phyloP scores from a whole-genome alignment of 2,329 filamentous ascomycete species.

The Aspergillus calidoustus region DNA sequence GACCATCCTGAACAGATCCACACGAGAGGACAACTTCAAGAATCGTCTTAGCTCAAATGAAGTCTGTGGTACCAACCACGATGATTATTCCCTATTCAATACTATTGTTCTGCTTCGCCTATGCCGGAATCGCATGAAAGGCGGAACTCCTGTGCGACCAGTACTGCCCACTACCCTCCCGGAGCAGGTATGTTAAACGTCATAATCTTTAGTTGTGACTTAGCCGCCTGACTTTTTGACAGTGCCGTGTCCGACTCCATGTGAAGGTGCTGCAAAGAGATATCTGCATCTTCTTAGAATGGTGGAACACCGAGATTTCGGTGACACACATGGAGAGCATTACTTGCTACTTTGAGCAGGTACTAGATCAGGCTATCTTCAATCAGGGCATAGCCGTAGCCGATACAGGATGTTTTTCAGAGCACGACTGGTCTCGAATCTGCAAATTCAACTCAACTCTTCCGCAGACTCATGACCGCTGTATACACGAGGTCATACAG shows the following conservation, averaged over 20 bases:
- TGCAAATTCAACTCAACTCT: constrained; percentile 56
- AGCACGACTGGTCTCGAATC: constrained; percentile 60
- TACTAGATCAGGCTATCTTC: constrained; percentile 54
- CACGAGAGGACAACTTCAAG: constrained; percentile 16
- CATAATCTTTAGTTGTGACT: background rate
- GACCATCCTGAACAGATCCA: constrained; percentile 34
- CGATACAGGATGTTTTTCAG: constrained; percentile 59
- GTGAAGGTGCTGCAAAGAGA: constrained; percentile 41
- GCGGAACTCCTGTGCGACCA: constrained; percentile 28
- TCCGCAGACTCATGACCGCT: constrained; percentile 44
- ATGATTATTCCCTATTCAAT: constrained; percentile 38
- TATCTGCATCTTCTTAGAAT: constrained; percentile 45
- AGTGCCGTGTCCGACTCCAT: constrained; percentile 44
- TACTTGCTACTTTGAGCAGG: constrained; percentile 58
- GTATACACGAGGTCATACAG: constrained; percentile 44
- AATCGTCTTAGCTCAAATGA: constrained; percentile 18
- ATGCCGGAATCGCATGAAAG: constrained; percentile 29
- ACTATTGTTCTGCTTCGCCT: constrained; percentile 42
- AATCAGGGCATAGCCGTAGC: constrained; percentile 49
- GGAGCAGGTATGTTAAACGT: constrained; percentile 34
- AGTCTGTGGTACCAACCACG: constrained; percentile 12
- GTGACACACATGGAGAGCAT: constrained; percentile 50
- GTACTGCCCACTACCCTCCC: constrained; percentile 36
- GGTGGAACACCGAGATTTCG: constrained; percentile 44
- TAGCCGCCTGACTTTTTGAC: constrained; percentile 11